phyloP scores from a whole-genome alignment of 2,329 filamentous ascomycete species.

The Xenosphaeropsis pyriputrescens region DNA sequence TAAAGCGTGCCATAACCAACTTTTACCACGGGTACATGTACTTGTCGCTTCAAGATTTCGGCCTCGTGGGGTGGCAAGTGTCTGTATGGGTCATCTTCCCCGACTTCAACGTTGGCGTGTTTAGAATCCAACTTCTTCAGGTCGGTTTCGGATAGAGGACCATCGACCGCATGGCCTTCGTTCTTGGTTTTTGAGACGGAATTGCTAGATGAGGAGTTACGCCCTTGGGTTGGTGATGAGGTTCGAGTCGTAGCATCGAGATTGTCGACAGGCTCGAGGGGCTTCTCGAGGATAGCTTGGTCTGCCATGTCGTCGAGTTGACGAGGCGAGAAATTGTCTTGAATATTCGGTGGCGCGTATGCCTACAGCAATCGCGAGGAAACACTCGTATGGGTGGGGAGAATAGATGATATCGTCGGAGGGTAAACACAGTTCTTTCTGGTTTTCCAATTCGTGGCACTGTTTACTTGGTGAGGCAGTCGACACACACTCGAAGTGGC shows the following conservation, averaged over 20 bases:
- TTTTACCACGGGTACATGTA: constrained; percentile 47
- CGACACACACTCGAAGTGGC: too few relatives aligned
- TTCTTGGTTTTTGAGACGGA: constrained; percentile 7
- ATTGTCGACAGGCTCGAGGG: neutral
- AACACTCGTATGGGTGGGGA: too few relatives aligned
- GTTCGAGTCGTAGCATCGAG: too few relatives aligned
- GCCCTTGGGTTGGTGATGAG: constrained; percentile 8
- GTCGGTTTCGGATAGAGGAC: constrained; percentile 16
- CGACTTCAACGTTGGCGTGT: constrained; percentile 15
- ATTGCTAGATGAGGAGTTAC: constrained; percentile 9
- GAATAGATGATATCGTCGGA: too few relatives aligned
- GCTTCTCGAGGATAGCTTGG: neutral
- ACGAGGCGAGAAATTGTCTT: too few relatives aligned
- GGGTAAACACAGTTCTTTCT: too few relatives aligned
- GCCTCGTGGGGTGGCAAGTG: constrained; percentile 53
- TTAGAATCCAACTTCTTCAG: constrained; percentile 25
- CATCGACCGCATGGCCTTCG: constrained; percentile 30
- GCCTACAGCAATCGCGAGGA: too few relatives aligned
- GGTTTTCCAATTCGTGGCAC: too few relatives aligned
- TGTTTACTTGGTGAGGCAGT: too few relatives aligned
- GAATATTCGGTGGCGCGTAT: too few relatives aligned
- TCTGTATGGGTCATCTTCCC: constrained; percentile 35
- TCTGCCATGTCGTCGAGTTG: too few relatives aligned
- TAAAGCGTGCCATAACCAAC: constrained; percentile 46
- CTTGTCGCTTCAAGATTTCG: constrained; percentile 51